Conservation (phyloP, 2,329 filamentous ascomycete species). For the Nothophoma quercina region DNA sequence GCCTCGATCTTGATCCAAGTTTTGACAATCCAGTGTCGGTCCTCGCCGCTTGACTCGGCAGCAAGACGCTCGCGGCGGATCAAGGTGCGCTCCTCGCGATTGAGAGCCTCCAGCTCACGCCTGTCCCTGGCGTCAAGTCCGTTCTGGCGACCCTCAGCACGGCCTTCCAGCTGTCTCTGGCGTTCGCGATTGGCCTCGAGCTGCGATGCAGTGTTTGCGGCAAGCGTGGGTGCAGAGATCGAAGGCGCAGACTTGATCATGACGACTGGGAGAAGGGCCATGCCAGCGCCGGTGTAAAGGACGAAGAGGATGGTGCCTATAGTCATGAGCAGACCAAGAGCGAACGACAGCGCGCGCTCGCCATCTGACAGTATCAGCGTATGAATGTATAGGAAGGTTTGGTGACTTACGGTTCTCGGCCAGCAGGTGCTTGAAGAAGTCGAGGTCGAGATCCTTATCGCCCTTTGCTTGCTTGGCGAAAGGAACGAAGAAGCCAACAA, state of each 20-base stretch:
- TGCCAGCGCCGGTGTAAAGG: slow-evolving; percentile 85
- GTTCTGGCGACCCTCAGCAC: slow-evolving; percentile 76
- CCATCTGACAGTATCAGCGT: slow-evolving; percentile 63
- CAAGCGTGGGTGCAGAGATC: slow-evolving; percentile 81
- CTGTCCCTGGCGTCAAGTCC: slow-evolving; percentile 84
- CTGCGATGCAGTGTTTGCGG: slow-evolving; percentile 77
- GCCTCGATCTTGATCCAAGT: slow-evolving; percentile 82
- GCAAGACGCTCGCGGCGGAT: slow-evolving; percentile 88
- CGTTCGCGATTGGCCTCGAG: slow-evolving; percentile 89
- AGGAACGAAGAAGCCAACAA: slow-evolving; percentile 93
- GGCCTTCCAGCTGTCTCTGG: slow-evolving; percentile 88
- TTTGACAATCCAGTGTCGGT: slow-evolving; percentile 75
- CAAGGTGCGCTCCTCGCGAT: slow-evolving; percentile 90
- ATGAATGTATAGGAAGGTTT: background rate
- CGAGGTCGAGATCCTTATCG: slow-evolving; percentile 77
- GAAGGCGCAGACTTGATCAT: slow-evolving; percentile 92
- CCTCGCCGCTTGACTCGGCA: slow-evolving; percentile 79
- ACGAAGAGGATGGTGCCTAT: slow-evolving; percentile 86
- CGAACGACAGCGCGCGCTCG: slow-evolving; percentile 91
- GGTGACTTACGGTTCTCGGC: slow-evolving; percentile 74
- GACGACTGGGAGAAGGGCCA: slow-evolving; percentile 86
- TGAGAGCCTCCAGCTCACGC: slow-evolving; percentile 84
- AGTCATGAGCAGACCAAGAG: slow-evolving; percentile 84
- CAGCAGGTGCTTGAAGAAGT: slow-evolving; percentile 88
- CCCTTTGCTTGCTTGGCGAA: slow-evolving; percentile 70